phyloP scores from a whole-genome alignment of 202 grass and related monocot species.

The Schoenoplectus tabernaemontani region DNA sequence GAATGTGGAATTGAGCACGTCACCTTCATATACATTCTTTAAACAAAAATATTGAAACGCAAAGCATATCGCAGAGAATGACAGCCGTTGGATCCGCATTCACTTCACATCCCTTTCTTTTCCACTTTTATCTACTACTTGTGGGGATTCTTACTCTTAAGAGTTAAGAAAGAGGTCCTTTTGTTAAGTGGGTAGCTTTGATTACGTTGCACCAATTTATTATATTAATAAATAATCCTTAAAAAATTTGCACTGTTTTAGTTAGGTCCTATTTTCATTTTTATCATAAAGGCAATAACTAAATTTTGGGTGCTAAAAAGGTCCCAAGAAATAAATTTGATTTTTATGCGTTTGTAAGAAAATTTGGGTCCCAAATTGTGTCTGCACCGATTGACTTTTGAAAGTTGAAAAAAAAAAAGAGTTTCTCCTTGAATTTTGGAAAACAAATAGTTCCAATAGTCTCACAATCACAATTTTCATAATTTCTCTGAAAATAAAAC shows the following conservation, averaged over 20 bases:
- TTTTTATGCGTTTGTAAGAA: neutral
- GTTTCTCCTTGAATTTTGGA: neutral
- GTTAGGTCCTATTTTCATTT: neutral
- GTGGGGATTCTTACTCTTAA: conserved; percentile 18
- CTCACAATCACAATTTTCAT: neutral
- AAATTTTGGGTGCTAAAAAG: neutral
- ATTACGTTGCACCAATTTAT: neutral
- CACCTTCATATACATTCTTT: neutral
- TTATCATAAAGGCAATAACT: neutral
- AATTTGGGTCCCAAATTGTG: neutral
- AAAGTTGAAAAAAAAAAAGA: neutral
- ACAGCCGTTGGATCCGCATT: conserved; percentile 20
- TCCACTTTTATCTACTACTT: neutral
- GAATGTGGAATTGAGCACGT: conserved; percentile 16
- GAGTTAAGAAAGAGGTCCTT: conserved; percentile 22
- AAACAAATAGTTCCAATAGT: neutral
- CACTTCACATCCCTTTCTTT: neutral
- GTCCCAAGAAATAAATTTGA: neutral
- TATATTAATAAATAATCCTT: neutral
- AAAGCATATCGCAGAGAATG: neutral
- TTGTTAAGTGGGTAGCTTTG: conserved; percentile 19
- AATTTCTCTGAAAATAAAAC: neutral
- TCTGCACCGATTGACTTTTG: neutral
- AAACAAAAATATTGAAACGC: neutral
- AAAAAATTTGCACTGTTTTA: neutral